These are phyloP conservation scores for Solanum commersonii DNA, from an alignment of 257 asterid genomes.

Conservation along the genomic window DNA sequence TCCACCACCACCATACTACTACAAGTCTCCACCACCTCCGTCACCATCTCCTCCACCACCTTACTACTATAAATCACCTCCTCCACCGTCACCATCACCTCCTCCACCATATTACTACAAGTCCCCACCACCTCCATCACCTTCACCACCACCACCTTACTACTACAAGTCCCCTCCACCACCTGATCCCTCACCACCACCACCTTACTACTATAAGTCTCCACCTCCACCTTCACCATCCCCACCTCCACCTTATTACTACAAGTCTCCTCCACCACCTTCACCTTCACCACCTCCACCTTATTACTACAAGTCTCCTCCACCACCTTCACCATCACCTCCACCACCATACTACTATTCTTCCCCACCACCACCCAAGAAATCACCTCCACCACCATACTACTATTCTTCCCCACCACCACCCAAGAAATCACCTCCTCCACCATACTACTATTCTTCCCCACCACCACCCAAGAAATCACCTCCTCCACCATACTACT, in stretches of 20 bases:
- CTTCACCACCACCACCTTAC: slow-evolving; percentile 24
- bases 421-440: slow-evolving; percentile 9
- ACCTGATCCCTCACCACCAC: not conserved
- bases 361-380: slow-evolving; percentile 24
- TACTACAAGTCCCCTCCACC: slow-evolving; percentile 19
- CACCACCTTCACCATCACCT: not conserved
- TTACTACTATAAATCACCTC: slow-evolving; percentile 12
- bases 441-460: slow-evolving; percentile 7
- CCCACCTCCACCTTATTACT: slow-evolving; percentile 19
- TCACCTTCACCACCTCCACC: slow-evolving; percentile 1
- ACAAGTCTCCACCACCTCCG: not conserved
- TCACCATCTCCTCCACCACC: slow-evolving; percentile 15
- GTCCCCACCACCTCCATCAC: slow-evolving; percentile 23
- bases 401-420: slow-evolving; percentile 24
- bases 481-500: slow-evolving; percentile 16
- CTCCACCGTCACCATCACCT: slow-evolving; percentile 20
- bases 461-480: slow-evolving; percentile 10
- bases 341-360: slow-evolving; percentile 1
- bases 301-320: not conserved
- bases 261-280: slow-evolving; percentile 30
- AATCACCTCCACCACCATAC: slow-evolving; percentile 26
- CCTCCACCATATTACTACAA: slow-evolving; percentile 21
- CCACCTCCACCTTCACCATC: not conserved
- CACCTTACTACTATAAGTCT: slow-evolving; percentile 4
- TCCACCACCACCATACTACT: too few species aligned